Conservation (phyloP, 352 stramenopile species). For the Phytophthora cactorum region DNA sequence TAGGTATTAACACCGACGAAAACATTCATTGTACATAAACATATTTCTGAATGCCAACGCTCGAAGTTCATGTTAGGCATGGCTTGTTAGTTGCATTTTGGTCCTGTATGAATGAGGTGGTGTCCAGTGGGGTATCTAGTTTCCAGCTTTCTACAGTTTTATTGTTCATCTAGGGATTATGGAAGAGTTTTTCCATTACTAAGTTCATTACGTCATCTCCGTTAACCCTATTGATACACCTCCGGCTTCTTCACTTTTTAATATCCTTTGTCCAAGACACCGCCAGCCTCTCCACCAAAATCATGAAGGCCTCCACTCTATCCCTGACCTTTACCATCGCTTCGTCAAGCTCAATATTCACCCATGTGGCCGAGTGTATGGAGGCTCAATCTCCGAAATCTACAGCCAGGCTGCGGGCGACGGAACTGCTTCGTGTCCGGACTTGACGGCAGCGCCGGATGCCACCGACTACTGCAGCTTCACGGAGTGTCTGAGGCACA, state of each 20-base stretch:
- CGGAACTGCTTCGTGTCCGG: constrained; percentile 12
- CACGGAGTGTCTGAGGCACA: constrained; percentile 17
- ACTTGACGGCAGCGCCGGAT: constrained; percentile 14
- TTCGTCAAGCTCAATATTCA: not conserved
- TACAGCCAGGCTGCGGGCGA: constrained; percentile 17
- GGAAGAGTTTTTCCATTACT: not conserved
- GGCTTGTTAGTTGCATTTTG: too few species aligned
- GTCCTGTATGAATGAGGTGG: too few species aligned
- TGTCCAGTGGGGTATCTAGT: not conserved
- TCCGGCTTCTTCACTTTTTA: not conserved
- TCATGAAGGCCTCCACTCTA: constrained; percentile 11
- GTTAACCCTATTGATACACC: not conserved
- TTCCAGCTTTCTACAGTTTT: not conserved
- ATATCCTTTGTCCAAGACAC: not conserved
- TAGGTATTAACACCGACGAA: too few species aligned
- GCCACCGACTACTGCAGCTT: constrained; percentile 19
- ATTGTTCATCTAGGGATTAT: not conserved
- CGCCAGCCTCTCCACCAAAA: not conserved
- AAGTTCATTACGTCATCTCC: not conserved
- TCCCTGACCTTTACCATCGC: not conserved
- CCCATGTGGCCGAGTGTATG: constrained; percentile 24
- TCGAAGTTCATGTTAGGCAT: too few species aligned
- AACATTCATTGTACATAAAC: too few species aligned
- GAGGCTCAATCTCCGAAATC: constrained; percentile 7
- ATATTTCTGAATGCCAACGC: too few species aligned